Percentiles rank a stretch among this genome's conserved stretches.
Conservation (phyloP, 1,284 basidiomycete species). For the Nidula niveotomentosa region DNA sequence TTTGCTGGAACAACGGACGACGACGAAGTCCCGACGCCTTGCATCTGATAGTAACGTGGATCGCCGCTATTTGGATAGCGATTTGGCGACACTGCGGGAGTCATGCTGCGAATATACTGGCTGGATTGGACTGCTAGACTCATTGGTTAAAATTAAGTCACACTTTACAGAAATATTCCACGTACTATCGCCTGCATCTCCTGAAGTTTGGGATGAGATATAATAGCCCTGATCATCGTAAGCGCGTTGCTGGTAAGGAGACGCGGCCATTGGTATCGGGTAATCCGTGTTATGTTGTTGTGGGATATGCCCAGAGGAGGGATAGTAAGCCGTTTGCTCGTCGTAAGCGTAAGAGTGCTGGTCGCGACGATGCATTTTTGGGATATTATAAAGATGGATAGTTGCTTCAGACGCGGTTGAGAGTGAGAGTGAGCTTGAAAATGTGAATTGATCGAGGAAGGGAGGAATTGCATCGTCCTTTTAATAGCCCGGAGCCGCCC, state of each 20-base stretch:
- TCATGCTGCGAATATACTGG: slow-evolving; percentile 35
- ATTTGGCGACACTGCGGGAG: slow-evolving; percentile 28
- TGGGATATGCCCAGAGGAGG: slow-evolving; percentile 18
- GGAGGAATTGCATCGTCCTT: slow-evolving; percentile 27
- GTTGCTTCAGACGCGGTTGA: slow-evolving; percentile 9
- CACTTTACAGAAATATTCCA: slow-evolving; percentile 5
- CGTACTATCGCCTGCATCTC: slow-evolving; percentile 22
- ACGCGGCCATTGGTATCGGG: slow-evolving; percentile 12
- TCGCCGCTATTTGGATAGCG: slow-evolving; percentile 27
- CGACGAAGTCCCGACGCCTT: slow-evolving; percentile 22
- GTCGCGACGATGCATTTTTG: slow-evolving; percentile 32
- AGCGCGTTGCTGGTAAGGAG: slow-evolving; percentile 20
- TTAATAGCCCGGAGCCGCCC: slow-evolving; percentile 41
- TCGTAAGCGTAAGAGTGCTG: slow-evolving; percentile 37
- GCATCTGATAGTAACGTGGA: slow-evolving; percentile 28
- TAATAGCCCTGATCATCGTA: slow-evolving; percentile 32
- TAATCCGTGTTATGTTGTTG: slow-evolving; percentile 21
- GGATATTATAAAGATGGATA: no score
- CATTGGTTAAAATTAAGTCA: slow-evolving; percentile 1
- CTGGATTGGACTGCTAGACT: slow-evolving; percentile 17
- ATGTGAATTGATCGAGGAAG: slow-evolving; percentile 17
- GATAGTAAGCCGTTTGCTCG: slow-evolving; percentile 26
- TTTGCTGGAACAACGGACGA: slow-evolving; percentile 23
- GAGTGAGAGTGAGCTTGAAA: slow-evolving; percentile 7
- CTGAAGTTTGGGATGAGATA: slow-evolving; percentile 24